Conservation (phyloP, 345 rosid genomes). For the Bruguiera sexangula region DNA sequence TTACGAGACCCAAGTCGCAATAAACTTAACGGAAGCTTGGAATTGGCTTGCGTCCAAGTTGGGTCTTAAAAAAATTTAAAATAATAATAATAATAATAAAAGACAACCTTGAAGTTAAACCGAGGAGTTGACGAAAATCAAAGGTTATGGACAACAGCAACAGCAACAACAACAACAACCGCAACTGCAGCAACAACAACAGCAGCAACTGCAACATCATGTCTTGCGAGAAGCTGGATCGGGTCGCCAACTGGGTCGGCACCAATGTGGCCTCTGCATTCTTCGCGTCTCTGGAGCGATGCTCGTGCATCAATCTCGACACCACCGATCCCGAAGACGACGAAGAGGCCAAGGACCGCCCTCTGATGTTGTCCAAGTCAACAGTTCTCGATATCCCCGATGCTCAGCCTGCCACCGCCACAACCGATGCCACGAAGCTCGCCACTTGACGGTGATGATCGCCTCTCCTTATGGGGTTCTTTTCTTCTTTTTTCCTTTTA, state of each 20-base stretch:
- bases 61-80: too few relatives aligned
- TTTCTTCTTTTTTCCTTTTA: neutral
- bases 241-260: slow-evolving; percentile 63
- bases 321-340: slow-evolving; percentile 54
- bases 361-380: slow-evolving; percentile 46
- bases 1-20: too few relatives aligned
- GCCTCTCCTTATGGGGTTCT: too few relatives aligned
- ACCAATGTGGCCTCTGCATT: slow-evolving; percentile 59
- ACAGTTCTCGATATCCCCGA: slow-evolving; percentile 10
- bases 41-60: too few relatives aligned
- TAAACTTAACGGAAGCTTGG: too few relatives aligned
- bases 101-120: neutral
- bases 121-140: neutral
- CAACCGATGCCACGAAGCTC: slow-evolving; percentile 23
- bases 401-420: slow-evolving; percentile 5
- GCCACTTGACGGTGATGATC: slow-evolving; percentile 16
- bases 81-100: too few relatives aligned
- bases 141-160: slow-evolving; percentile 7
- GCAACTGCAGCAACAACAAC: slow-evolving; percentile 24
- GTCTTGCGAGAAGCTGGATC: slow-evolving; percentile 63
- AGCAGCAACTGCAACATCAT: slow-evolving; percentile 38
- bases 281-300: slow-evolving; percentile 65
- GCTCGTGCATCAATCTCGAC: slow-evolving; percentile 68
- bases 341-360: slow-evolving; percentile 52
- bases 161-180: neutral